These are phyloP conservation scores for Komagataella ulmi DNA, from an alignment of 805 yeast species.

Conservation along the genomic window DNA sequence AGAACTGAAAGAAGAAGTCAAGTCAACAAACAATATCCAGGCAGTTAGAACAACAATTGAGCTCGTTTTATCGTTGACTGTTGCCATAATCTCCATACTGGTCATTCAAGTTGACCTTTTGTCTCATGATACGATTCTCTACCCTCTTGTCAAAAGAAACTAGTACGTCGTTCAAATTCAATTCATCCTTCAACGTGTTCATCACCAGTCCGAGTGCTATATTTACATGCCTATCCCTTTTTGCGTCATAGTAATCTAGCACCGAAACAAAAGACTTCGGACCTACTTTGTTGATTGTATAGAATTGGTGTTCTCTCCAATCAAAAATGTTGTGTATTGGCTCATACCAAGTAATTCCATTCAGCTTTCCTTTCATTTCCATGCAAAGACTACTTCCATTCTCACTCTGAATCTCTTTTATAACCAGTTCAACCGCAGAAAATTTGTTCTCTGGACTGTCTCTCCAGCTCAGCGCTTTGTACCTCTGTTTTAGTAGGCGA, in stretches of 20 bases:
- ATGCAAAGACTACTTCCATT: not conserved
- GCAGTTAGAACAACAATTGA: not conserved
- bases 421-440: not conserved
- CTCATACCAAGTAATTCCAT: not conserved
- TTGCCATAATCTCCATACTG: not conserved
- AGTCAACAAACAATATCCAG: not conserved
- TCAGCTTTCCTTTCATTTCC: not conserved
- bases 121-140: not conserved
- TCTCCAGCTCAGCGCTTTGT: not conserved
- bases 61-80: not conserved
- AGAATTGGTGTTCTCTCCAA: not conserved
- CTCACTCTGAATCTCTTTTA: not conserved
- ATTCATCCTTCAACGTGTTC: not conserved
- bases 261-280: not conserved
- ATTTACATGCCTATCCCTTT: not conserved
- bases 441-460: not conserved
- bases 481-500: not conserved
- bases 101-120: not conserved
- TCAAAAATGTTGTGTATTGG: not conserved
- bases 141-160: not conserved
- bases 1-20: not conserved
- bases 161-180: not conserved
- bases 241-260: not conserved
- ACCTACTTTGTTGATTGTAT: not conserved
- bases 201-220: not conserved